Evolutionary conservation across 2,329 filamentous ascomycete genomes (phyloP), one percentile per base, ranked within the genome.

Genomic region (Paecilomyces fulvus): DNA sequence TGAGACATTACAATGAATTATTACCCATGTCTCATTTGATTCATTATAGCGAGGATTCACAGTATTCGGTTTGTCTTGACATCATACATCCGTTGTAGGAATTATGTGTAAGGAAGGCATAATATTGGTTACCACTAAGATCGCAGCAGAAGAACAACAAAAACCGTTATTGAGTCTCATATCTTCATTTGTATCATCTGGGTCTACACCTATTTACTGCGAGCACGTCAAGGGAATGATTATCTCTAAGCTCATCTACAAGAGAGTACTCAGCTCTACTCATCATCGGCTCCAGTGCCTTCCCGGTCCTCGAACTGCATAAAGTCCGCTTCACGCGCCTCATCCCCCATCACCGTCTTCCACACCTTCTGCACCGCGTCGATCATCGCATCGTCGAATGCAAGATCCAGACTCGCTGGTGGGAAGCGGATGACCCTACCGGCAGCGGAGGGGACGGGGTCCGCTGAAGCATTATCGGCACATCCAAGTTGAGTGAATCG

Each of bases 271-370:
- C 8, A 17, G 25, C 25, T 28, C n/a, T 43, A 43, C 37, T 43
- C 14, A 17, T 88, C 84, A 30, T 81, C 81, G 58, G 10, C 20
- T 73, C 76, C 28, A 76, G 30, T 75, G 12, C 78, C 80, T 67
- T 91, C 86, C 23, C 90, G 81, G 58, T 94, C 88, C 52, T 86
- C 82, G 69, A 96, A 96, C 20, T 81, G 77, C 82, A 96, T 85
- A 65, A 94, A 96, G 49, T 81, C 70, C 17, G 75, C 74, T 17
- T 77, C 76, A 17, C 75, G 75, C 1, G 70, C 75, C 3, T 80
- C 78, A 1, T 75, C 73, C 9, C 80, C 82, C 61, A 82, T 76
- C 3, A 91, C 78, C 52, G 77, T 74, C 59, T 81, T 77, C 91
- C 92, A 97, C 6, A 85, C 83, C 9, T 80, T 71, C 58, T 82